phyloP scores from a whole-genome alignment of 2,329 filamentous ascomycete species.

The Dothiorella sarmentorum region DNA sequence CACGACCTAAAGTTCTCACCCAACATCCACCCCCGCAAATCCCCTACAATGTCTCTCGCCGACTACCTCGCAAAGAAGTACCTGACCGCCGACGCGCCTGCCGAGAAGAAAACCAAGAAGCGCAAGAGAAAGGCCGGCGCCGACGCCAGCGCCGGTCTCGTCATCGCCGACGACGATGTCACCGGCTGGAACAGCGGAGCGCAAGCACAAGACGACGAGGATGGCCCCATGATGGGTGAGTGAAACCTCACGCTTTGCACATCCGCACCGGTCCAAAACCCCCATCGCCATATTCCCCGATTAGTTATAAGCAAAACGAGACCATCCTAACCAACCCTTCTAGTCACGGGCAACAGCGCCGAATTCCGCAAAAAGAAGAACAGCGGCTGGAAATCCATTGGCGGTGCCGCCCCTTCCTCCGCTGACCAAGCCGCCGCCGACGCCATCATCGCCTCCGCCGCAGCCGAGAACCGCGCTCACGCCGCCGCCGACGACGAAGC shows the following conservation, averaged over 20 bases:
- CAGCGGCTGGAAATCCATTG: conserved; percentile 67
- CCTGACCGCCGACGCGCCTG: conserved; percentile 60
- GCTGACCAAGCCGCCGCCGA: conserved; percentile 67
- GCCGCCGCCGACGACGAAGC: conserved; percentile 44
- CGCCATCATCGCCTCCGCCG: conserved; percentile 70
- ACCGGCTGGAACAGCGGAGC: conserved; percentile 50
- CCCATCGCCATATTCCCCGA: conserved; percentile 34
- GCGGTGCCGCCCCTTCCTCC: conserved; percentile 48
- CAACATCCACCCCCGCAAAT: not conserved
- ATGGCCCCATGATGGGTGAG: conserved; percentile 47
- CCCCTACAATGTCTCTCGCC: conserved; percentile 59
- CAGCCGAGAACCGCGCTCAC: conserved; percentile 60
- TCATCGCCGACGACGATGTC: conserved; percentile 53
- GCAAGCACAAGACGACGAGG: conserved; percentile 55
- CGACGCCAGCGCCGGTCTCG: conserved; percentile 35
- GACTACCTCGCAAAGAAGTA: conserved; percentile 91
- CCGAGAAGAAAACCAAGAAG: conserved; percentile 51
- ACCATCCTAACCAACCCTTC: not conserved
- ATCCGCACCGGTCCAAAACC: not conserved
- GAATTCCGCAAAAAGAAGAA: conserved; percentile 68
- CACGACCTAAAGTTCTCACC: conserved; percentile 16
- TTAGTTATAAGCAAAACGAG: conserved; percentile 17
- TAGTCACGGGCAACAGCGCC: conserved; percentile 33
- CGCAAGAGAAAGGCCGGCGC: conserved; percentile 46
- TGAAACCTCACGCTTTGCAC: conserved; percentile 31